These are phyloP conservation scores for Multifurca ochricompacta DNA, from an alignment of 768 basidiomycete genomes.

Conservation along the genomic window DNA sequence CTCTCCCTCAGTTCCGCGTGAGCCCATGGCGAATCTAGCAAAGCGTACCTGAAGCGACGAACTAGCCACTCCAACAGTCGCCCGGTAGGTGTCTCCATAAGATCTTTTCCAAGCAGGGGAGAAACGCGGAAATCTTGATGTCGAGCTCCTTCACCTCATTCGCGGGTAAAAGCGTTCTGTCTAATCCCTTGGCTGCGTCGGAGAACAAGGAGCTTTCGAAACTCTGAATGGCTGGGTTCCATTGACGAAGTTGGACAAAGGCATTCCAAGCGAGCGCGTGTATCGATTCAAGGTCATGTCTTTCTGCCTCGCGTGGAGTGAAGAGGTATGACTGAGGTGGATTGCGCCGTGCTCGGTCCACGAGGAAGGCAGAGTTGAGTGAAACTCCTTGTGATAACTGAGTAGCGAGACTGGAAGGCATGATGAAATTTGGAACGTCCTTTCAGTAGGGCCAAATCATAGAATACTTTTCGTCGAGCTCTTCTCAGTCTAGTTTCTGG, in stretches of 20 bases:
- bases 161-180: constrained; percentile 66
- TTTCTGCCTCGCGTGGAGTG: constrained; percentile 68
- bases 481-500: too few relatives aligned
- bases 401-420: constrained; percentile 67
- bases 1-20: not conserved
- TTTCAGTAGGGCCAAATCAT: not conserved
- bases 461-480: not conserved
- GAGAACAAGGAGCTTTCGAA: constrained; percentile 76
- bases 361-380: constrained; percentile 65
- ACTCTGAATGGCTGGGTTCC: constrained; percentile 49
- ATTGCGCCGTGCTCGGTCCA: constrained; percentile 56
- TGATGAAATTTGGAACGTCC: constrained; percentile 20
- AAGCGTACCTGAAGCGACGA: constrained; percentile 72
- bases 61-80: constrained; percentile 95
- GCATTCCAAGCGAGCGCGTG: constrained; percentile 75
- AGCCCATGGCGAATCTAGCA: not conserved
- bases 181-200: constrained; percentile 61
- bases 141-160: constrained; percentile 63
- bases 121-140: constrained; percentile 47
- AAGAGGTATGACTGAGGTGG: constrained; percentile 81
- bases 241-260: constrained; percentile 57
- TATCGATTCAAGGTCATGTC: constrained; percentile 83
- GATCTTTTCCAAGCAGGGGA: constrained; percentile 71
- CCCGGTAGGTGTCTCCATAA: constrained; percentile 72
- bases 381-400: constrained; percentile 78